phyloP scores from a whole-genome alignment of 1,139 yeast species.

The Debaryomyces subglobosus region DNA sequence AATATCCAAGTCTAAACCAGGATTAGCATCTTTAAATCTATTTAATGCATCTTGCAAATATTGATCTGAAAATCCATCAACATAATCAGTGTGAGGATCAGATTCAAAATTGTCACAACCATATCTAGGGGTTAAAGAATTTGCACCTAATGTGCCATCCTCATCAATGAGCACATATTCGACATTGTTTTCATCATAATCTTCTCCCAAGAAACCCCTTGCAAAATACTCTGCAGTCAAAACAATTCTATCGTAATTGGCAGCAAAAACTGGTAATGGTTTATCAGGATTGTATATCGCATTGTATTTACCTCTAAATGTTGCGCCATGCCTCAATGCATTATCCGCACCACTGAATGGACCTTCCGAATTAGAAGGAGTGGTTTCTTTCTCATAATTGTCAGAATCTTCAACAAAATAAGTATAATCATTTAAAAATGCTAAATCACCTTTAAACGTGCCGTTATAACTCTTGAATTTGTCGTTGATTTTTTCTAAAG shows the following conservation, averaged over 20 bases:
- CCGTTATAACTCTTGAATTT: slow-evolving; percentile 23
- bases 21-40: slow-evolving; percentile 43
- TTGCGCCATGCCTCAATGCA: slow-evolving; percentile 30
- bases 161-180: slow-evolving; percentile 27
- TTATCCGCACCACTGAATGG: slow-evolving; percentile 27
- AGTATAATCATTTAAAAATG: slow-evolving; percentile 29
- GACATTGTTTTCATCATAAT: slow-evolving; percentile 20
- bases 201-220: slow-evolving; percentile 30
- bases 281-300: slow-evolving; percentile 23
- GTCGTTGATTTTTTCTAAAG: slow-evolving; percentile 25
- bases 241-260: slow-evolving; percentile 34
- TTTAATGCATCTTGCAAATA: slow-evolving; percentile 20
- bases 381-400: slow-evolving; percentile 33
- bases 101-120: slow-evolving; percentile 23
- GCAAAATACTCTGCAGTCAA: slow-evolving; percentile 35
- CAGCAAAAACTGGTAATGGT: slow-evolving; percentile 33
- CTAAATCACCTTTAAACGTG: slow-evolving; percentile 25
- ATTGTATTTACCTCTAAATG: slow-evolving; percentile 33
- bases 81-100: slow-evolving; percentile 29
- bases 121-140: slow-evolving; percentile 33
- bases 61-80: slow-evolving; percentile 35
- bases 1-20: slow-evolving; percentile 39
- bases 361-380: slow-evolving; percentile 25
- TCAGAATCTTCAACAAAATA: slow-evolving; percentile 27
- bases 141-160: slow-evolving; percentile 27